A percentile compares a stretch with the other conserved stretches of the same genome.
These are phyloP conservation scores for Millerozyma miso DNA, from an alignment of 805 yeast species.

Conservation along the genomic window DNA sequence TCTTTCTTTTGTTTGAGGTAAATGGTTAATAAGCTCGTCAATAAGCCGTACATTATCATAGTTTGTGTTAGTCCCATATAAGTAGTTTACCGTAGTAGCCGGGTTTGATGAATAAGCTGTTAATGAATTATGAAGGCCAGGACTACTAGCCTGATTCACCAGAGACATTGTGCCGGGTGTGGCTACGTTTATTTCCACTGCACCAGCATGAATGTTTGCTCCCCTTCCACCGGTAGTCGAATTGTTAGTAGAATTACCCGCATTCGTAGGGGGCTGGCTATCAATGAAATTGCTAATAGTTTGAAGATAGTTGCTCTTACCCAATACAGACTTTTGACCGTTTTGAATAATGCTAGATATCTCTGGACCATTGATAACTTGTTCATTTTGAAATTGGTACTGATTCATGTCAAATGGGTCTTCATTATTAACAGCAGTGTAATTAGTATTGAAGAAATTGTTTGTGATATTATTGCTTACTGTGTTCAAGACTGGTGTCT, in stretches of 20 bases:
- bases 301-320: conserved; percentile 5
- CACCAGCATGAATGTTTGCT: neutral
- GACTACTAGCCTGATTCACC: conserved; percentile 5
- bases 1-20: conserved; percentile 42
- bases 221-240: neutral
- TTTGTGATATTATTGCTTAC: conserved; percentile 32
- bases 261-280: conserved; percentile 2
- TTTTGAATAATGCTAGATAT: conserved; percentile 2
- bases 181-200: neutral
- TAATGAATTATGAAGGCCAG: conserved; percentile 22
- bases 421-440: conserved; percentile 15
- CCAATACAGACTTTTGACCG: conserved; percentile 10
- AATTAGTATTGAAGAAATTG: conserved; percentile 29
- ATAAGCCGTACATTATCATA: conserved; percentile 31
- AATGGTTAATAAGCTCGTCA: conserved; percentile 35
- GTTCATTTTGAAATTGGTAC: conserved; percentile 26
- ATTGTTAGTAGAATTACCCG: neutral
- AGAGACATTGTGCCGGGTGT: neutral
- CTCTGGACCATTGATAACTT: neutral
- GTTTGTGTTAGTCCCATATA: conserved; percentile 38
- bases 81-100: conserved; percentile 27
- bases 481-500: conserved; percentile 25
- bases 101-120: conserved; percentile 31
- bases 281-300: conserved; percentile 15
- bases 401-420: conserved; percentile 31